Conservation (phyloP, 1,284 basidiomycete species). For the Vanrija pseudolonga region DNA sequence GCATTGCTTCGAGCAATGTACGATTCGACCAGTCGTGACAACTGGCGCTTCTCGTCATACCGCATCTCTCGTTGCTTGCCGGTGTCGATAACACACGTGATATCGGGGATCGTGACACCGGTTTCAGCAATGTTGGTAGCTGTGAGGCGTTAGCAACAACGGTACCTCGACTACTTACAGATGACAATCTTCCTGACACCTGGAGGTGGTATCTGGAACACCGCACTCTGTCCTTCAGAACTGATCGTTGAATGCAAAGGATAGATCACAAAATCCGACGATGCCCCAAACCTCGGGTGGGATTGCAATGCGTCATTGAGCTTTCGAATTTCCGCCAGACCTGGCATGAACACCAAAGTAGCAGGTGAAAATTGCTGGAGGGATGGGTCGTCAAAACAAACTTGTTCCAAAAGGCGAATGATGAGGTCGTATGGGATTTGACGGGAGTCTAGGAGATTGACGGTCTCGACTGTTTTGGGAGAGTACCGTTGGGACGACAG, state of each 20-base stretch:
- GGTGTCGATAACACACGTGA: conserved; percentile 94
- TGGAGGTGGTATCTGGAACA: conserved; percentile 78
- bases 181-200: conserved; percentile 86
- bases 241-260: conserved; percentile 92
- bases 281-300: conserved; percentile 67
- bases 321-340: conserved; percentile 82
- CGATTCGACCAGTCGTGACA: conserved; percentile 87
- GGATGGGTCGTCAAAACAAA: conserved; percentile 68
- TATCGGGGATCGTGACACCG: conserved; percentile 96
- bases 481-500: conserved; percentile 53
- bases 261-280: conserved; percentile 68
- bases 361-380: conserved; percentile 65
- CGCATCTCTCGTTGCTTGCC: conserved; percentile 92
- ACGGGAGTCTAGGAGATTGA: conserved; percentile 85
- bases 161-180: conserved; percentile 52
- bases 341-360: conserved; percentile 90
- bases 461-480: conserved; percentile 71
- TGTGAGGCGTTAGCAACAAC: conserved; percentile 30
- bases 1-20: conserved; percentile 93
- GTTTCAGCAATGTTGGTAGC: conserved; percentile 75
- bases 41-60: conserved; percentile 96
- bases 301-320: conserved; percentile 76
- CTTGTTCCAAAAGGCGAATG: conserved; percentile 72
- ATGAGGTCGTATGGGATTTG: conserved; percentile 88
- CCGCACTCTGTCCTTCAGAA: conserved; percentile 82